Percentiles rank a stretch among this genome's conserved stretches.
phyloP scores from a whole-genome alignment of 495 filamentous ascomycete genomes.

The Neurospora africana region DNA sequence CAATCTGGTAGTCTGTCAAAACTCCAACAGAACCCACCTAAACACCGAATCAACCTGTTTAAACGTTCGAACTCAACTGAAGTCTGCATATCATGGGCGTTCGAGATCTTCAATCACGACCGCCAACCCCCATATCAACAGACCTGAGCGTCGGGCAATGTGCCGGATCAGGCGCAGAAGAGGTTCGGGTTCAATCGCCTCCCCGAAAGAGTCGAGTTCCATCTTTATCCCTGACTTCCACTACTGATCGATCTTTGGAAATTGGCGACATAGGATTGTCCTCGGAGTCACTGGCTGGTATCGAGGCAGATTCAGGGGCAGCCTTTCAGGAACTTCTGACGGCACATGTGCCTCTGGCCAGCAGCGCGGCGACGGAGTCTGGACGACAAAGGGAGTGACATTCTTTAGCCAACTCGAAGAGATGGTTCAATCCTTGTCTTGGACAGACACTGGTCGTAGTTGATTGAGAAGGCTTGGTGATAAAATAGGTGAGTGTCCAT shows the following conservation, averaged over 20 bases:
- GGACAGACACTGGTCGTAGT: background rate
- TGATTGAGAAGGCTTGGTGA: background rate
- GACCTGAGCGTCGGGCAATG: background rate
- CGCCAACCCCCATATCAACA: background rate
- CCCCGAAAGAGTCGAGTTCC: background rate
- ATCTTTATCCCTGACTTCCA: background rate
- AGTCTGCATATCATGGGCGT: background rate
- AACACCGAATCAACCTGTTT: background rate
- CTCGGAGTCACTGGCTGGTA: background rate
- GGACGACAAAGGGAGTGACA: background rate
- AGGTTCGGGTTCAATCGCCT: background rate
- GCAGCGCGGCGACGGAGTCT: background rate
- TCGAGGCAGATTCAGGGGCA: background rate
- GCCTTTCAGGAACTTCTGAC: background rate
- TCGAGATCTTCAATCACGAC: background rate
- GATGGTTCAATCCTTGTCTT: background rate
- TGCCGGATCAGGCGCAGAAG: background rate
- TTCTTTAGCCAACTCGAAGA: background rate
- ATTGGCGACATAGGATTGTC: background rate
- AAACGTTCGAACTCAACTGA: background rate
- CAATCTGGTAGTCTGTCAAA: background rate
- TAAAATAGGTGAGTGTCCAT: background rate
- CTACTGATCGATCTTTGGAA: background rate
- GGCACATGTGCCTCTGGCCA: background rate
- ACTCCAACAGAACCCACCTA: background rate